Base-by-base conservation (phyloP, 176 grass and related monocot species). In the Lolium rigidum region DNA sequence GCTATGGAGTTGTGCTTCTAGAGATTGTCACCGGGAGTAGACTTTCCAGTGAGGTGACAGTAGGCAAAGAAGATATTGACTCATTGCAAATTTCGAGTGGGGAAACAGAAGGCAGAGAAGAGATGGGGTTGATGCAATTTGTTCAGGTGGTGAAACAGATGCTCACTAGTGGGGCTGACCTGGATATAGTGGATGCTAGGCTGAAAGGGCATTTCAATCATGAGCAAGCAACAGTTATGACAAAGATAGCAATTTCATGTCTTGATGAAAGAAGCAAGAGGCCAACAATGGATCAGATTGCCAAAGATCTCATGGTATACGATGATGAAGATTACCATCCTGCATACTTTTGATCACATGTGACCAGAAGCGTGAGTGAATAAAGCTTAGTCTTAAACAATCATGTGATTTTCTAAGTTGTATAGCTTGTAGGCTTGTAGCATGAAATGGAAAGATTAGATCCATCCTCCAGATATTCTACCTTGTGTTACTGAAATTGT, bases 231-330 rank as follows among this genome's bases (percentile, higher is more conserved):
- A 82, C 64, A 58, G n/a, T 37, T 66, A 93, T 91, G 89, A 21
- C 90, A 78, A 93, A 81, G 76, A 81, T 89, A 87, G 86, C 89
- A 7, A 24, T 89, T 55, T 88, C 84, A 46, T 93, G 94, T 70
- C 86, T 93, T 64, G 91, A 90, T 86, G 87, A 90, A 86, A 88
- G 85, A 79, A 82, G 70, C 68, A 94, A 90, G 52, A 92, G 94
- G 49, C 94, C 91, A 16, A 90, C 79, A 79, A 97, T 94, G 91
- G 87, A 90, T 77, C 78, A 87, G 44, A 83, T 90, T 74, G 54
- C 69, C 47, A 82, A 79, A 61, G 78, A 82, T 16, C 86, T 97
- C 7, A 85, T 88, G 77, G 63, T 58, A 31, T 84, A 70, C 3
- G 54, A 85, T 13, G 67, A 90, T 43, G 87, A 81, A 46, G 92